Conservation (phyloP, 352 stramenopile genomes). For the Phytophthora hybrid region DNA sequence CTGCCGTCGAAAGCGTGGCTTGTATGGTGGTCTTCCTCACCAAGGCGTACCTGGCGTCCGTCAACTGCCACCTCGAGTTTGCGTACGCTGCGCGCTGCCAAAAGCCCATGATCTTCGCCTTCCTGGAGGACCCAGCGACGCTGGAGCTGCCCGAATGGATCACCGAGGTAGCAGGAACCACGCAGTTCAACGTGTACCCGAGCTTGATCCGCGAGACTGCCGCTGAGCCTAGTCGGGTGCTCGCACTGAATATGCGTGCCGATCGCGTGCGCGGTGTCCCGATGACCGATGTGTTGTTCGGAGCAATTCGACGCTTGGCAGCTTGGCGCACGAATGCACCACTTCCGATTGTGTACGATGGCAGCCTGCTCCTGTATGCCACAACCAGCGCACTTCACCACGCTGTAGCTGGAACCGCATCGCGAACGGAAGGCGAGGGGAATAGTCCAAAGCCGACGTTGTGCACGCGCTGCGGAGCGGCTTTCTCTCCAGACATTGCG, state of each 20-base stretch:
- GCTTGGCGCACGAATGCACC: slow-evolving; percentile 35
- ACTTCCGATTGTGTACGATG: slow-evolving; percentile 44
- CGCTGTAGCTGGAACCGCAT: slow-evolving; percentile 2
- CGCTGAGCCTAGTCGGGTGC: slow-evolving; percentile 22
- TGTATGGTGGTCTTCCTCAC: slow-evolving; percentile 70
- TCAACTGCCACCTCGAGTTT: slow-evolving; percentile 73
- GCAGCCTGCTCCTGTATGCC: slow-evolving; percentile 54
- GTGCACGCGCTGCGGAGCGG: slow-evolving; percentile 50
- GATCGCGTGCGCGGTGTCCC: slow-evolving; percentile 39
- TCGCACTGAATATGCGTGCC: slow-evolving; percentile 46
- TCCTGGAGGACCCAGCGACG: slow-evolving; percentile 44
- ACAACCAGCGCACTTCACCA: slow-evolving; percentile 46
- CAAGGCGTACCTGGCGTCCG: slow-evolving; percentile 48
- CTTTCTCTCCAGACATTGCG: slow-evolving; percentile 41
- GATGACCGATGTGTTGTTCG: slow-evolving; percentile 50
- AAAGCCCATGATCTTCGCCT: slow-evolving; percentile 59
- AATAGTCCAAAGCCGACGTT: slow-evolving; percentile 7
- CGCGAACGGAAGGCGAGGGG: background rate
- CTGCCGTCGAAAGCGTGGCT: slow-evolving; percentile 61
- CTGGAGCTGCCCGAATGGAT: slow-evolving; percentile 54
- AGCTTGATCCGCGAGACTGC: slow-evolving; percentile 26
- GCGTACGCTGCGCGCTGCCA: slow-evolving; percentile 49
- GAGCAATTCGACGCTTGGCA: slow-evolving; percentile 50
- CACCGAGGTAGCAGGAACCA: slow-evolving; percentile 34
- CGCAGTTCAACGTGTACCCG: slow-evolving; percentile 52